A percentile compares a stretch with the other conserved stretches of the same genome.
phyloP scores from a whole-genome alignment of 345 rosid genomes.

The Linum tenue region DNA sequence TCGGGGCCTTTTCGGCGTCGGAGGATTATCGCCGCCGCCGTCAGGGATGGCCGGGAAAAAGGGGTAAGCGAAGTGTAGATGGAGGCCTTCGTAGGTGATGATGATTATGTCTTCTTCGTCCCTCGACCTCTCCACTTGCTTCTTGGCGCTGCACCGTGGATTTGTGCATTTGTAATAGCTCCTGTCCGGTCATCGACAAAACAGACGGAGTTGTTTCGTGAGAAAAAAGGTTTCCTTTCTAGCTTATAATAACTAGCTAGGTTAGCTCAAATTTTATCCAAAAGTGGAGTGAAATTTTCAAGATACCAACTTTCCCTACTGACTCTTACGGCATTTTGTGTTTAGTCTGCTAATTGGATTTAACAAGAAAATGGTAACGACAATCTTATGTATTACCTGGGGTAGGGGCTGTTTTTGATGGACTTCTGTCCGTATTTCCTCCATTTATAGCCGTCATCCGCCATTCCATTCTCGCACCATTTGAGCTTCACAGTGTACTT shows the following conservation, averaged over 20 bases:
- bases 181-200: constrained; percentile 24
- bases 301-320: too few species aligned
- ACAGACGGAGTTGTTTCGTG: too few species aligned
- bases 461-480: constrained; percentile 42
- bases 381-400: constrained; percentile 33
- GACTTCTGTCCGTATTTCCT: constrained; percentile 90
- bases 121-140: constrained; percentile 65
- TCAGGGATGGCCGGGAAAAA: constrained; percentile 22
- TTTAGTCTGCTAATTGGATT: too few species aligned
- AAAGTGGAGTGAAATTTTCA: too few species aligned
- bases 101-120: constrained; percentile 56
- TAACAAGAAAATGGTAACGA: too few species aligned
- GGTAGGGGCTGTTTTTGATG: constrained; percentile 78
- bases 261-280: too few species aligned
- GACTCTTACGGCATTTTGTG: too few species aligned
- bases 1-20: constrained; percentile 39
- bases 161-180: constrained; percentile 88
- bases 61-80: constrained; percentile 58
- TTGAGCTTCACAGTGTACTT: constrained; percentile 66
- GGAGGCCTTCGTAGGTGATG: constrained; percentile 84
- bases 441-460: constrained; percentile 95
- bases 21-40: constrained; percentile 9
- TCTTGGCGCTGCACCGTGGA: constrained; percentile 73
- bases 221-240: too few species aligned
- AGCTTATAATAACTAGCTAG: too few species aligned